Percentiles rank a stretch among this genome's conserved stretches.
Conservation (phyloP, 306 rosid species). For the Hylodesmum podocarpum region DNA sequence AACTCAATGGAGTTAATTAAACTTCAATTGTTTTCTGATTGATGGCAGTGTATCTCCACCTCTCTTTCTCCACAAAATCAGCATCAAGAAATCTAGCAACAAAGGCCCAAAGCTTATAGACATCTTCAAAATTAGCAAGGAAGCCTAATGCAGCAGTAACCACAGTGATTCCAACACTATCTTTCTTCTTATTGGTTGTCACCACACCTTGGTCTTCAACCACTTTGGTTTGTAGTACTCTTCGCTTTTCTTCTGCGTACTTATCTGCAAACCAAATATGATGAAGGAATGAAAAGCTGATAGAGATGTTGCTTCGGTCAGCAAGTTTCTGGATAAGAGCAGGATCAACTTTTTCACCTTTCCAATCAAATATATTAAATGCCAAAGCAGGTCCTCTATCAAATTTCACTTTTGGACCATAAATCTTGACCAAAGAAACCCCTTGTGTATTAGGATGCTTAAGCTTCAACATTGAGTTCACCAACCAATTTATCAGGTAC, state of each 20-base stretch:
- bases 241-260: conserved; percentile 62
- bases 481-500: conserved; percentile 86
- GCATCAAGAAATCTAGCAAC: conserved; percentile 91
- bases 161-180: conserved; percentile 57
- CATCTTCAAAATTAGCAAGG: conserved; percentile 74
- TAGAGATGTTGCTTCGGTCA: conserved; percentile 76
- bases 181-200: conserved; percentile 36
- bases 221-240: conserved; percentile 49
- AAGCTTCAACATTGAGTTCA: conserved; percentile 76
- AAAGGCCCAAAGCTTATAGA: conserved; percentile 82
- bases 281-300: conserved; percentile 71
- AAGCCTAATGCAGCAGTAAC: conserved; percentile 91
- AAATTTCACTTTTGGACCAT: conserved; percentile 83
- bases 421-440: conserved; percentile 57
- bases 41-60: conserved; percentile 93
- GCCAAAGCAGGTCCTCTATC: conserved; percentile 90
- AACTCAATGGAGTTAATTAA: conserved; percentile 31
- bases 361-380: conserved; percentile 92
- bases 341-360: conserved; percentile 88
- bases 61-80: conserved; percentile 91
- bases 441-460: conserved; percentile 80
- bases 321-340: conserved; percentile 90
- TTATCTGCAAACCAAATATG: conserved; percentile 78
- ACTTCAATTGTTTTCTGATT: conserved; percentile 79
- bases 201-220: conserved; percentile 28